phyloP scores from a whole-genome alignment of 441 rosid genomes.

The Pelargonium cotyledonis region DNA sequence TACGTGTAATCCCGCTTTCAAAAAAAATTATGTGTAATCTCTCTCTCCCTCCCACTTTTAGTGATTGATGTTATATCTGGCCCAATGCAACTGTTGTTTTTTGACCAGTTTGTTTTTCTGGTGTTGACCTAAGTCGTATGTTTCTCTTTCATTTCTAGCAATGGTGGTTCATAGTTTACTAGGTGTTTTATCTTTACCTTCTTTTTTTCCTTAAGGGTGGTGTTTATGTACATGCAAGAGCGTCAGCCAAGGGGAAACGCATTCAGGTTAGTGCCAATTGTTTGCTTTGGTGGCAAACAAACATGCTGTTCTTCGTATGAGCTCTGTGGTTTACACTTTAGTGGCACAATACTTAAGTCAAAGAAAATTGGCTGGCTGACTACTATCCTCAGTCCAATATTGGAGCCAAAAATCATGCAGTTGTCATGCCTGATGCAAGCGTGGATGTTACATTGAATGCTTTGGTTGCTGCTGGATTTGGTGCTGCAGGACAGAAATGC shows the following conservation, averaged over 20 bases:
- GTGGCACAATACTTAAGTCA: too few species aligned
- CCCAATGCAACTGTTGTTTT: too few species aligned
- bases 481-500: constrained; percentile 51
- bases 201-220: constrained; percentile 23
- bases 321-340: background rate
- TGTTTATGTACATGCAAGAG: constrained; percentile 29
- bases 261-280: constrained; percentile 29
- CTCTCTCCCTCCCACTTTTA: too few species aligned
- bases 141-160: background rate
- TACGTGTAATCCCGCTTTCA: too few species aligned
- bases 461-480: constrained; percentile 51
- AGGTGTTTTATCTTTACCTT: background rate
- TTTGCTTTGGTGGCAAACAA: background rate
- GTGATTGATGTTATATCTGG: too few species aligned
- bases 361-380: constrained; percentile 8
- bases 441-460: constrained; percentile 48
- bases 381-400: constrained; percentile 27
- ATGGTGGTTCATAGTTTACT: background rate
- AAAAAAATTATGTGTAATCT: too few species aligned
- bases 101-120: too few species aligned
- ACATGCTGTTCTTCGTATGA: too few species aligned
- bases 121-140: too few species aligned
- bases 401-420: constrained; percentile 50
- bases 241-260: constrained; percentile 40
- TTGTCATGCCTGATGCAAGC: constrained; percentile 62